Evolutionary conservation across 2,329 filamentous ascomycete genomes (phyloP), one percentile per base, ranked within the genome.

Genomic region (Stachybotrys elegans): DNA sequence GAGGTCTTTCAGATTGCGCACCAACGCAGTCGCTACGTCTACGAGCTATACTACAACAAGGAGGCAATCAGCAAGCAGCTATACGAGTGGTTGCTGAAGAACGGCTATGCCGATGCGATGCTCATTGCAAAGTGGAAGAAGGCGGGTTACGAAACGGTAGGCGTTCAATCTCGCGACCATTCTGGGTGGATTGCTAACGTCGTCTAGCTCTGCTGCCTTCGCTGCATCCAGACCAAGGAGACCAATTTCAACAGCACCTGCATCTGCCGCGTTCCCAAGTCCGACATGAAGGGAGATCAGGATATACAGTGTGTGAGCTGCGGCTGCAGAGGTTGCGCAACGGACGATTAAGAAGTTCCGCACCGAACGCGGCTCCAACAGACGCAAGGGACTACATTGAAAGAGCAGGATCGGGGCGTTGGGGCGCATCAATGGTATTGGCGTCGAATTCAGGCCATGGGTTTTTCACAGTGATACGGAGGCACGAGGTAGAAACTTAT

Each of bases 101-200:
- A 98, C 62, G 84, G 84, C 40, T 97, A 98, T 63, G 93, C 91
- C 5, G 93, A 98, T 68, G 82, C 88, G 37, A 93, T 91, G 72
- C 72, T 98, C 60, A 97, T 98, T 61, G 93, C 93, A 13, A 98
- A 98, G 72, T 98, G 93, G 93, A 98, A 98, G 81, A 98, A 98
- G 73, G 87, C 94, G 59, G 93, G 93, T 14, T 98, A 98, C 60
- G 93, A 98, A 68, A 96, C 97, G 83, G 88, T 88, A 65, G 42
- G 75, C 6, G 22, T 23, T n/a, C n/a, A n/a, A n/a, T 9, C n/a
- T 29, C 32, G 12, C 5, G 29, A 5, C 5, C 14, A 6, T 14
- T 32, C 6, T 32, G 6, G n/a, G n/a, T n/a, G n/a, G n/a, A n/a
- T n/a, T 42, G 36, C 59, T 69, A 47, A 66, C 45, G 40, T 3